Conservation (phyloP, 1,139 yeast species). For the Candida labiduridarum region DNA sequence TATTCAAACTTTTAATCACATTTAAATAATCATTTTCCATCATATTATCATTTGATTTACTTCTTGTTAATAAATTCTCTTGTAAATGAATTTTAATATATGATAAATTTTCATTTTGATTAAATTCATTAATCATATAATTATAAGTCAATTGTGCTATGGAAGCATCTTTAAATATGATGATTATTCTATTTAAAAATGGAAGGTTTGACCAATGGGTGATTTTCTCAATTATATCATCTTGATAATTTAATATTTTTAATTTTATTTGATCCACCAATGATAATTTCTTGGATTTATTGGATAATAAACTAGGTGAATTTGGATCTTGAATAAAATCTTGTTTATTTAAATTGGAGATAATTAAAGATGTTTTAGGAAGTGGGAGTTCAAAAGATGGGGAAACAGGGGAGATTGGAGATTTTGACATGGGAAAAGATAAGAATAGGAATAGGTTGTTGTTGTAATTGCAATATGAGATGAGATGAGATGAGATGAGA, state of each 20-base stretch:
- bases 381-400: not conserved
- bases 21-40: slow-evolving; percentile 18
- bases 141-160: slow-evolving; percentile 31
- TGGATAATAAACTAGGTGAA: slow-evolving; percentile 8
- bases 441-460: too few relatives aligned
- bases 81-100: slow-evolving; percentile 39
- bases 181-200: slow-evolving; percentile 42
- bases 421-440: slow-evolving; percentile 1
- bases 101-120: not conserved
- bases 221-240: slow-evolving; percentile 31
- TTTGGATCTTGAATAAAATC: slow-evolving; percentile 28
- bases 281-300: slow-evolving; percentile 21
- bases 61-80: slow-evolving; percentile 43
- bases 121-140: slow-evolving; percentile 20
- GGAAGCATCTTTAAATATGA: slow-evolving; percentile 37
- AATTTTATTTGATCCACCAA: slow-evolving; percentile 41
- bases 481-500: too few relatives aligned
- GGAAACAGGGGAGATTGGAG: not conserved
- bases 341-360: slow-evolving; percentile 34
- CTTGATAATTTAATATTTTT: slow-evolving; percentile 32
- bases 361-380: slow-evolving; percentile 38
- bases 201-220: slow-evolving; percentile 50
- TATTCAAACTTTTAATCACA: slow-evolving; percentile 25
- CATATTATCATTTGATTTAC: slow-evolving; percentile 39
- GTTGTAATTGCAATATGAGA: too few relatives aligned